Conservation (phyloP, 495 filamentous ascomycete species). For the Penicillium riverlandense region DNA sequence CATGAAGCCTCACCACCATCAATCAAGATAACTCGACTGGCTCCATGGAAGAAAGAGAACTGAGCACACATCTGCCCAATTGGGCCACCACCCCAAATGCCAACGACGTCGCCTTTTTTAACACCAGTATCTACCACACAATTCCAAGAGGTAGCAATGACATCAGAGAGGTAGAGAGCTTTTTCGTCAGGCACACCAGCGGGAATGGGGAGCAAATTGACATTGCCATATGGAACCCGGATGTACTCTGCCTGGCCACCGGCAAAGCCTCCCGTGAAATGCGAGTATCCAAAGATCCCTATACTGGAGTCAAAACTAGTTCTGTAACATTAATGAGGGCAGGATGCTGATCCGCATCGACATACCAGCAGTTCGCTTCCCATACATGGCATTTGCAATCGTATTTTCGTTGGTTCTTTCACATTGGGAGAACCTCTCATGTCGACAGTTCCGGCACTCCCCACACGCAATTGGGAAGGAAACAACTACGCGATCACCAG, state of each 20-base stretch:
- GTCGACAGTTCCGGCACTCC: conserved; percentile 68
- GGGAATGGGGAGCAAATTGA: conserved; percentile 75
- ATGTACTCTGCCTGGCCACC: conserved; percentile 87
- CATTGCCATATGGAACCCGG: conserved; percentile 74
- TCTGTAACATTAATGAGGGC: background rate
- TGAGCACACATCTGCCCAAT: conserved; percentile 78
- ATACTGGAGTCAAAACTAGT: background rate
- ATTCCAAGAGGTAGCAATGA: conserved; percentile 73
- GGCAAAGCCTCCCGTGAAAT: conserved; percentile 82
- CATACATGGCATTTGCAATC: conserved; percentile 65
- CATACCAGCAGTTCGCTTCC: conserved; percentile 62
- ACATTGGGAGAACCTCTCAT: conserved; percentile 70
- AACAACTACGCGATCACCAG: conserved; percentile 73
- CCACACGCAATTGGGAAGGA: conserved; percentile 76
- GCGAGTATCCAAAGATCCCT: conserved; percentile 47
- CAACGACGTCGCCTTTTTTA: conserved; percentile 68
- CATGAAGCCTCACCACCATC: conserved; percentile 59
- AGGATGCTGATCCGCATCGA: background rate
- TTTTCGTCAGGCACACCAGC: conserved; percentile 83
- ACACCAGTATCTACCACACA: conserved; percentile 80
- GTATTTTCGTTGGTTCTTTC: conserved; percentile 70
- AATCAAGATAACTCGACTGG: conserved; percentile 69
- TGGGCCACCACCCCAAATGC: conserved; percentile 38
- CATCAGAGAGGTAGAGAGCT: conserved; percentile 74
- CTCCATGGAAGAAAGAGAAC: conserved; percentile 66